Conservation (phyloP, 2,329 filamentous ascomycete genomes). For the Cadophora sp. region DNA sequence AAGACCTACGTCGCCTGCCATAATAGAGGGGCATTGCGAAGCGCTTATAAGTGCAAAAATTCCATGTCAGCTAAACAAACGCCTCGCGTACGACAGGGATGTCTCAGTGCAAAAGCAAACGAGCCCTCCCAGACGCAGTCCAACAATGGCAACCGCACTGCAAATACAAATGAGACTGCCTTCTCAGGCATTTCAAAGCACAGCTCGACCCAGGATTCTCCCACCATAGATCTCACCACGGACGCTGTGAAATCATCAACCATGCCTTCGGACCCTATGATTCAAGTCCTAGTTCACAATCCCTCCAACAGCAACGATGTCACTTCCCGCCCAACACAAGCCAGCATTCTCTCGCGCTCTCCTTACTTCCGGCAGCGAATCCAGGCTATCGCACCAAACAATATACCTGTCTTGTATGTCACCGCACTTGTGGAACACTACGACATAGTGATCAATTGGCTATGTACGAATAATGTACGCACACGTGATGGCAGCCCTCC, state of each 20-base stretch:
- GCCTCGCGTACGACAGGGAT: background rate
- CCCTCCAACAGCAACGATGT: background rate
- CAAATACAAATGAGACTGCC: background rate
- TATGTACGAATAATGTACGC: background rate
- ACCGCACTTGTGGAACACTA: background rate
- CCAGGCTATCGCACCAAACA: background rate
- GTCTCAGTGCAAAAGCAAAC: background rate
- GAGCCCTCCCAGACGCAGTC: background rate
- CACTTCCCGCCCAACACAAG: background rate
- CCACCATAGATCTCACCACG: background rate
- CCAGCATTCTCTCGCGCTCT: background rate
- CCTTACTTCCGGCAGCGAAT: background rate
- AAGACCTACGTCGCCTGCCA: no score
- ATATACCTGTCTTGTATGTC: background rate
- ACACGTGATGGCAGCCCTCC: background rate
- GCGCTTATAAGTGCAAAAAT: no score
- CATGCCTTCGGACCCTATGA: no score
- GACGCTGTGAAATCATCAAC: no score
- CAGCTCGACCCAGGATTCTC: background rate
- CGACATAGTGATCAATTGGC: background rate
- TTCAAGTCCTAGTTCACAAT: background rate
- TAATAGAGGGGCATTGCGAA: no score
- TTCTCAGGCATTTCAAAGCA: background rate
- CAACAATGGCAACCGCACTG: background rate
- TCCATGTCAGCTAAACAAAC: no score